These are phyloP conservation scores for Claviceps digitariae DNA, from an alignment of 2,329 filamentous ascomycete genomes.

Conservation along the genomic window DNA sequence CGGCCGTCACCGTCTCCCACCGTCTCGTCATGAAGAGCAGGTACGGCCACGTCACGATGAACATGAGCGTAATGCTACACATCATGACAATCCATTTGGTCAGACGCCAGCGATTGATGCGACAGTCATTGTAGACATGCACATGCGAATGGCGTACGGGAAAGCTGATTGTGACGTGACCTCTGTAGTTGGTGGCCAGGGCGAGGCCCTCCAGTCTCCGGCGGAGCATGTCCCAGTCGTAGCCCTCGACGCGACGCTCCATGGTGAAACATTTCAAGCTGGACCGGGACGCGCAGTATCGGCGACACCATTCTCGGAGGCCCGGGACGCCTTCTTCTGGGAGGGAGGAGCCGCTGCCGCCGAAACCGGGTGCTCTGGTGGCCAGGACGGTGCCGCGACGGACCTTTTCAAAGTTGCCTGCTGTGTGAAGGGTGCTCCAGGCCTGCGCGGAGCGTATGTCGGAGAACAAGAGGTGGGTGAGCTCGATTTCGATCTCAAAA, in stretches of 20 bases:
- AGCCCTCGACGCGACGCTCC: constrained; percentile 40
- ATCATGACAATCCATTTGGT: constrained; percentile 49
- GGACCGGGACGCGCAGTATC: constrained; percentile 46
- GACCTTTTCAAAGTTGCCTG: constrained; percentile 44
- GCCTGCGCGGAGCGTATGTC: constrained; percentile 26
- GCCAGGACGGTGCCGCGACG: constrained; percentile 51
- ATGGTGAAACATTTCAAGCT: constrained; percentile 44
- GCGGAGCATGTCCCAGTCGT: constrained; percentile 42
- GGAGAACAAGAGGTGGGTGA: constrained; percentile 43
- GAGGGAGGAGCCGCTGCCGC: constrained; percentile 12
- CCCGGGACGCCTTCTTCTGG: constrained; percentile 19
- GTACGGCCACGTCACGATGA: constrained; percentile 58
- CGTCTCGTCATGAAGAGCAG: constrained; percentile 53
- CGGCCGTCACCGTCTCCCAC: constrained; percentile 48
- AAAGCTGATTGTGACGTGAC: constrained; percentile 44
- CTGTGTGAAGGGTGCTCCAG: constrained; percentile 34
- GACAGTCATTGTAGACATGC: constrained; percentile 50
- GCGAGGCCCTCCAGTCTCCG: constrained; percentile 42
- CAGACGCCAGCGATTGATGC: constrained; percentile 51
- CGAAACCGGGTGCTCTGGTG: constrained; percentile 33
- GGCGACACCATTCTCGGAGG: constrained; percentile 51
- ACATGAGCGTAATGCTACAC: constrained; percentile 53
- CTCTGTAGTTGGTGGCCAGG: constrained; percentile 53
- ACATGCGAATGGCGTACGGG: constrained; percentile 41
- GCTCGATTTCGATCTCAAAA: constrained; percentile 45